phyloP scores from a whole-genome alignment of 257 asterid species.

The Primulina huaijiensis region DNA sequence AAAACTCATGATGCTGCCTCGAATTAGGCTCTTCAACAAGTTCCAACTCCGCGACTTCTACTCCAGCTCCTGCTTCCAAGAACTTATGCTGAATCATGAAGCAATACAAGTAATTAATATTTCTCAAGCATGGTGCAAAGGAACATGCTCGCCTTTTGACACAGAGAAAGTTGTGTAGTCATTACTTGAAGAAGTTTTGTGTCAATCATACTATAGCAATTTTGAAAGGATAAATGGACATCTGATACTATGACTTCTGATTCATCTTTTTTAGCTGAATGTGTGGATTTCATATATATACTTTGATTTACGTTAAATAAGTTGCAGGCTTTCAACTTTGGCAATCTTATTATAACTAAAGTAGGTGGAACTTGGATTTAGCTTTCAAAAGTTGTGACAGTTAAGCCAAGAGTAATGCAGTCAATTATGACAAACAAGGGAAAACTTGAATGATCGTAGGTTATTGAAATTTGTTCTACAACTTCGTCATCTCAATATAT shows the following conservation, averaged over 20 bases:
- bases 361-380: neutral
- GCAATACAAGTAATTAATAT: conserved; percentile 17
- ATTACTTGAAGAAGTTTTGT: conserved; percentile 14
- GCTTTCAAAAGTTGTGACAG: neutral
- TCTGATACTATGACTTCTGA: neutral
- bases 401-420: neutral
- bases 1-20: conserved; percentile 27
- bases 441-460: neutral
- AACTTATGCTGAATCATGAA: conserved; percentile 25
- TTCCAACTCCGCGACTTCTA: conserved; percentile 37
- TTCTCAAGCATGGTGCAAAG: conserved; percentile 19
- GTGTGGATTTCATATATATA: conserved; percentile 12
- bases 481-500: neutral
- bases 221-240: conserved; percentile 18
- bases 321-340: neutral
- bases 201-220: conserved; percentile 12
- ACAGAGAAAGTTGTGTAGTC: conserved; percentile 12
- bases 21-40: conserved; percentile 45
- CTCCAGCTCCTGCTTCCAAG: conserved; percentile 34
- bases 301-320: conserved; percentile 13
- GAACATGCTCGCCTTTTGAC: conserved; percentile 23
- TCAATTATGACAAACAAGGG: conserved; percentile 6
- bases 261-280: conserved; percentile 9
- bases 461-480: neutral
- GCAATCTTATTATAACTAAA: neutral